phyloP scores from a whole-genome alignment of 345 rosid genomes.

The Salix suchowensis region DNA sequence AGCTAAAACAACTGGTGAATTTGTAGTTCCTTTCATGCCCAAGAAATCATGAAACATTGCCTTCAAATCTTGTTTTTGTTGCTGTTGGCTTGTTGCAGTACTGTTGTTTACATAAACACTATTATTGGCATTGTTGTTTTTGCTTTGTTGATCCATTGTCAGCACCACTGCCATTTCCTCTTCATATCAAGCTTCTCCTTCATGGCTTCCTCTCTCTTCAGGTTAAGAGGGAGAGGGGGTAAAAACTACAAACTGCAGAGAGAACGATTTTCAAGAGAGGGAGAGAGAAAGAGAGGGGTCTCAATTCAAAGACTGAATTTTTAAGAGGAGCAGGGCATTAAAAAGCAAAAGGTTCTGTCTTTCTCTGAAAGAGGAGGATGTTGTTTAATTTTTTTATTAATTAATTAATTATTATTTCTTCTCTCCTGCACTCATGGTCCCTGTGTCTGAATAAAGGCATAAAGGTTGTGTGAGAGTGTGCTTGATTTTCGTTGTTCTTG shows the following conservation, averaged over 20 bases:
- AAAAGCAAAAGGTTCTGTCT: constrained; percentile 48
- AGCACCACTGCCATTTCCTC: constrained; percentile 45
- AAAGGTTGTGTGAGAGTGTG: neutral
- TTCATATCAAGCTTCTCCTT: constrained; percentile 13
- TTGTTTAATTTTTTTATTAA: constrained; percentile 1
- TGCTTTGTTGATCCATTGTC: constrained; percentile 42
- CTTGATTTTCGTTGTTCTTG: neutral
- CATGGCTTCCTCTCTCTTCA: constrained; percentile 23
- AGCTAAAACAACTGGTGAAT: constrained; percentile 37
- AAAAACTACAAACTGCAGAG: constrained; percentile 14
- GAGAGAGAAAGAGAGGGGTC: constrained; percentile 1
- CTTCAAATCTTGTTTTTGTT: constrained; percentile 33
- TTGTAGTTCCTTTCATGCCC: constrained; percentile 49
- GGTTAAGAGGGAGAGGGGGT: constrained; percentile 9
- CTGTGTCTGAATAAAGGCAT: constrained; percentile 4
- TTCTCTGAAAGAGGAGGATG: neutral
- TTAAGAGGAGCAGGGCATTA: constrained; percentile 29
- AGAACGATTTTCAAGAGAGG: constrained; percentile 28
- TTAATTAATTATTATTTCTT: neutral
- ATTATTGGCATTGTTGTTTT: constrained; percentile 21
- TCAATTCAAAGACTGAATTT: neutral
- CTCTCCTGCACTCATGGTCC: neutral
- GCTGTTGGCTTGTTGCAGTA: constrained; percentile 14
- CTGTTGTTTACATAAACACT: neutral
- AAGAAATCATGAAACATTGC: constrained; percentile 86